Conservation (phyloP, 495 filamentous ascomycete genomes). For the Xylaria scruposa region DNA sequence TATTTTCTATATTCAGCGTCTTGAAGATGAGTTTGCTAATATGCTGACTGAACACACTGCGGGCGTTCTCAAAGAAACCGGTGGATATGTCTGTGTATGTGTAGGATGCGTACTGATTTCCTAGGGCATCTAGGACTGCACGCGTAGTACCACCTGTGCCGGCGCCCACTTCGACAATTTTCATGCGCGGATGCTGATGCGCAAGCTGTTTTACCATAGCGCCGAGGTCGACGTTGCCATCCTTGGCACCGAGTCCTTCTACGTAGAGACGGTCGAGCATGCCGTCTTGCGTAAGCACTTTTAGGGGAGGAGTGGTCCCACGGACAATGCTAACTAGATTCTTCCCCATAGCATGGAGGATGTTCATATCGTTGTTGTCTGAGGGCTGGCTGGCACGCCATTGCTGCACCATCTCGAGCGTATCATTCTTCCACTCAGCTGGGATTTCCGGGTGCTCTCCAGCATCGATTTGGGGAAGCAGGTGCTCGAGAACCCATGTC, state of each 20-base stretch:
- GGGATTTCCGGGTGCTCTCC: conserved; percentile 36
- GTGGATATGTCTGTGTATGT: conserved; percentile 58
- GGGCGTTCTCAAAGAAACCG: conserved; percentile 46
- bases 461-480: conserved; percentile 12
- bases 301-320: background rate
- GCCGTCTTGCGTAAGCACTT: background rate
- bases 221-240: conserved; percentile 31
- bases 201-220: conserved; percentile 44
- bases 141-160: conserved; percentile 54
- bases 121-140: conserved; percentile 35
- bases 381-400: background rate
- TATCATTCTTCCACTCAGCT: conserved; percentile 47
- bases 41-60: background rate
- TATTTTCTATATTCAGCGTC: conserved; percentile 51
- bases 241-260: conserved; percentile 37
- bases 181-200: conserved; percentile 51
- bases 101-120: conserved; percentile 44
- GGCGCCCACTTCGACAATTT: conserved; percentile 60
- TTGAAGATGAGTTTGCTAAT: conserved; percentile 51
- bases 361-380: conserved; percentile 3
- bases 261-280: conserved; percentile 47
- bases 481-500: conserved; percentile 20
- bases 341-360: conserved; percentile 15
- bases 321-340: background rate
- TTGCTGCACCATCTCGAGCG: conserved; percentile 23